phyloP scores from a whole-genome alignment of 2,329 filamentous ascomycete genomes.

The Fusarium nygamai region DNA sequence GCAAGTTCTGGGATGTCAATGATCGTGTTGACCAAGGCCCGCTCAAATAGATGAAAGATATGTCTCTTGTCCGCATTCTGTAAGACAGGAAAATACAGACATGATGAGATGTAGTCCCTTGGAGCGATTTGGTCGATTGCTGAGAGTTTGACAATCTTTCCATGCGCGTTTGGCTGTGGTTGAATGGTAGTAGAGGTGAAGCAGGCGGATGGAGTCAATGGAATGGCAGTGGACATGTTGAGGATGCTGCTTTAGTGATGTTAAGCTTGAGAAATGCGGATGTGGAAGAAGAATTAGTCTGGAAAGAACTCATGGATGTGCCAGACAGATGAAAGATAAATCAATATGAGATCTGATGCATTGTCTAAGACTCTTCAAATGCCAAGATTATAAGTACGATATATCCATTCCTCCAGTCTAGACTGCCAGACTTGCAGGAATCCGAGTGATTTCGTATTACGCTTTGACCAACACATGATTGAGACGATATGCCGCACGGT shows the following conservation, averaged over 20 bases:
- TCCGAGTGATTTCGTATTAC: neutral
- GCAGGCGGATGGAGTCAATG: too few species aligned
- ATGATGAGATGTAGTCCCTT: constrained; percentile 15
- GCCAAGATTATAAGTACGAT: neutral
- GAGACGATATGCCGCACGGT: neutral
- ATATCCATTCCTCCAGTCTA: neutral
- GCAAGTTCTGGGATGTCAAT: constrained; percentile 18
- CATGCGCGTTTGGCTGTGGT: neutral
- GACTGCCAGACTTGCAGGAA: neutral
- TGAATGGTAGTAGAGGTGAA: neutral
- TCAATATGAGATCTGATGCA: too few species aligned
- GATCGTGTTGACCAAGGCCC: neutral
- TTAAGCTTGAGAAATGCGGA: neutral
- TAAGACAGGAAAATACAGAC: neutral
- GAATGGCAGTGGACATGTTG: neutral
- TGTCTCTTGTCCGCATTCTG: neutral
- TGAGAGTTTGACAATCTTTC: neutral
- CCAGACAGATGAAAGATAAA: neutral
- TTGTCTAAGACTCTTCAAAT: neutral
- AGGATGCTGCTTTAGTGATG: neutral
- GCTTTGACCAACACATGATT: neutral
- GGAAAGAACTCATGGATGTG: too few species aligned
- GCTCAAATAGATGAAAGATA: neutral
- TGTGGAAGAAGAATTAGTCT: too few species aligned
- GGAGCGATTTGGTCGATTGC: constrained; percentile 16